phyloP scores from a whole-genome alignment of 2,329 filamentous ascomycete genomes.

The Hypomyces rosellus region DNA sequence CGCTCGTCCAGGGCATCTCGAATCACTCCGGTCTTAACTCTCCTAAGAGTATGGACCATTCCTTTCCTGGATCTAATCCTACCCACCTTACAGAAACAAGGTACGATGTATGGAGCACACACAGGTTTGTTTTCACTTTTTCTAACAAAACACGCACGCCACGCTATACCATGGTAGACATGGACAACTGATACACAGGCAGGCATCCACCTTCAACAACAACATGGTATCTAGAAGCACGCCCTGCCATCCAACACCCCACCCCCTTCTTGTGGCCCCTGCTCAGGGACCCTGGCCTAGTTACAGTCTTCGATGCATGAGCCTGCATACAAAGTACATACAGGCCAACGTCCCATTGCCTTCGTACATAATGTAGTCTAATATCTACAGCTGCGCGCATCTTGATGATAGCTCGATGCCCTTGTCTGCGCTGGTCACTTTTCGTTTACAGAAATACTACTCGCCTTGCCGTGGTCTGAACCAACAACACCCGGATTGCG shows the following conservation, averaged over 20 bases:
- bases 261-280: slow-evolving; percentile 4
- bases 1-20: background rate
- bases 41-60: slow-evolving; percentile 1
- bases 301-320: slow-evolving; percentile 11
- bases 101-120: no score
- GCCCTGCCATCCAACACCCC: slow-evolving; percentile 3
- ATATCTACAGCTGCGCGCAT: slow-evolving; percentile 4
- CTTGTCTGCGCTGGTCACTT: slow-evolving; percentile 9
- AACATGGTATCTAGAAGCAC: background rate
- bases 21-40: slow-evolving; percentile 4
- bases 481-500: slow-evolving; percentile 11
- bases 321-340: slow-evolving; percentile 5
- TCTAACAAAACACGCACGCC: slow-evolving; percentile 9
- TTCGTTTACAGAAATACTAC: slow-evolving; percentile 10
- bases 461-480: slow-evolving; percentile 8
- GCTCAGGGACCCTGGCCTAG: slow-evolving; percentile 8
- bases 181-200: background rate
- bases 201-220: slow-evolving; percentile 3
- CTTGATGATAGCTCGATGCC: slow-evolving; percentile 11
- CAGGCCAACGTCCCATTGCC: slow-evolving; percentile 11
- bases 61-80: slow-evolving; percentile 10
- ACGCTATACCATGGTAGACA: slow-evolving; percentile 1
- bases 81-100: slow-evolving; percentile 3
- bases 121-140: background rate
- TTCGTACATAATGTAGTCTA: slow-evolving; percentile 8